Evolutionary conservation across 371 early-diverging fungal genomes (phyloP).

Genomic region (Mucor ambiguus): DNA sequence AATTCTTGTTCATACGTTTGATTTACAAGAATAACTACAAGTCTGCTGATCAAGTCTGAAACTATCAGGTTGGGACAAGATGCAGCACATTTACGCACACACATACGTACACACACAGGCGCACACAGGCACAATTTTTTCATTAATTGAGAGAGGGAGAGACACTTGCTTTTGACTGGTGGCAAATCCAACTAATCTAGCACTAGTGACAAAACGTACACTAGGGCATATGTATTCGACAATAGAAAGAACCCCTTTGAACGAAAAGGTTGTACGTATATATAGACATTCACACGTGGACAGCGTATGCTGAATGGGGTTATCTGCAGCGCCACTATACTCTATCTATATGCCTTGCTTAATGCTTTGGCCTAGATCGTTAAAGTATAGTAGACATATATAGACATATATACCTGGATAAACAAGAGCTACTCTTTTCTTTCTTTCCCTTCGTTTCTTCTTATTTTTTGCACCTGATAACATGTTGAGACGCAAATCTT

Average conservation of each 20-base stretch:
- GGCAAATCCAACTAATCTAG: not conserved
- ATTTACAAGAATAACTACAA: not conserved
- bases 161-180: not conserved
- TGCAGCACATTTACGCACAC: constrained; percentile 13
- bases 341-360: not conserved
- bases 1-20: not conserved
- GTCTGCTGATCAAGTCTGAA: constrained; percentile 22
- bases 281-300: constrained; percentile 14
- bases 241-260: not conserved
- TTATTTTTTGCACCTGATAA: not conserved
- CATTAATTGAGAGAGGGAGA: not conserved
- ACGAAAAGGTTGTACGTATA: not conserved
- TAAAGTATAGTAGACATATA: constrained; percentile 2
- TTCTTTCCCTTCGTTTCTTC: constrained; percentile 7
- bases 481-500: constrained; percentile 30
- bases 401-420: not conserved
- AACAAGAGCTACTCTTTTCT: constrained; percentile 3
- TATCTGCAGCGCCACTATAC: constrained; percentile 12
- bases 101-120: not conserved
- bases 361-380: constrained; percentile 10
- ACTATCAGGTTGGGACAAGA: constrained; percentile 6
- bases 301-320: constrained; percentile 12
- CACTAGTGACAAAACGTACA: not conserved
- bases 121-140: not conserved
- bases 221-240: not conserved